phyloP scores from a whole-genome alignment of 306 rosid genomes.

The Quercus rubra region DNA sequence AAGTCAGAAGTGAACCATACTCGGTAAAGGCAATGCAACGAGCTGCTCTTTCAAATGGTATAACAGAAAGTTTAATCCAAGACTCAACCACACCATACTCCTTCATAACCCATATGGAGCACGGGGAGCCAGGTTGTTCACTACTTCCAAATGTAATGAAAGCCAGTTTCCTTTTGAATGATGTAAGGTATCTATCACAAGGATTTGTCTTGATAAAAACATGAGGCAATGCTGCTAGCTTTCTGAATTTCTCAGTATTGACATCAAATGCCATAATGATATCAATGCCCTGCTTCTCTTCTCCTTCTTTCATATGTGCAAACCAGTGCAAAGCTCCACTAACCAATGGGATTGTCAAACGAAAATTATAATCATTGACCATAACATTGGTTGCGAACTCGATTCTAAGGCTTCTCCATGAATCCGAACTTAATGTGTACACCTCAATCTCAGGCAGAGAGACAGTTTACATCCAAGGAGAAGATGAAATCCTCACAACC shows the following conservation, averaged over 20 bases:
- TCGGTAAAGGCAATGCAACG: background rate
- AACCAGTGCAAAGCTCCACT: background rate
- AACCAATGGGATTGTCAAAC: background rate
- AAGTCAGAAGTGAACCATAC: too few relatives aligned
- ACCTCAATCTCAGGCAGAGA: too few relatives aligned
- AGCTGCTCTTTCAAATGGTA: too few relatives aligned
- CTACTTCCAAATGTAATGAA: background rate
- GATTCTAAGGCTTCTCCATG: background rate
- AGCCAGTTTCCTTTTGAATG: background rate
- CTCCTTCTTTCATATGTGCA: too few relatives aligned
- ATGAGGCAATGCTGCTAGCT: background rate
- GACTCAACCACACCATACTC: background rate
- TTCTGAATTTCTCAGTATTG: background rate
- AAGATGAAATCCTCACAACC: too few relatives aligned
- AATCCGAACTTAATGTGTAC: background rate
- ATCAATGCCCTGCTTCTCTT: background rate
- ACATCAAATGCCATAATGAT: background rate
- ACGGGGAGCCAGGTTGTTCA: background rate
- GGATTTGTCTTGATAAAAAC: too few relatives aligned
- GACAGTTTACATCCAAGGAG: too few relatives aligned
- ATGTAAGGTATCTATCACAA: background rate
- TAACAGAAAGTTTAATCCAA: background rate
- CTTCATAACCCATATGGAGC: background rate
- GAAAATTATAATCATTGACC: background rate
- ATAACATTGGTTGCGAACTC: background rate